Conservation (phyloP, 192 early-diverging fungal species). For the Mortierella alpina region DNA sequence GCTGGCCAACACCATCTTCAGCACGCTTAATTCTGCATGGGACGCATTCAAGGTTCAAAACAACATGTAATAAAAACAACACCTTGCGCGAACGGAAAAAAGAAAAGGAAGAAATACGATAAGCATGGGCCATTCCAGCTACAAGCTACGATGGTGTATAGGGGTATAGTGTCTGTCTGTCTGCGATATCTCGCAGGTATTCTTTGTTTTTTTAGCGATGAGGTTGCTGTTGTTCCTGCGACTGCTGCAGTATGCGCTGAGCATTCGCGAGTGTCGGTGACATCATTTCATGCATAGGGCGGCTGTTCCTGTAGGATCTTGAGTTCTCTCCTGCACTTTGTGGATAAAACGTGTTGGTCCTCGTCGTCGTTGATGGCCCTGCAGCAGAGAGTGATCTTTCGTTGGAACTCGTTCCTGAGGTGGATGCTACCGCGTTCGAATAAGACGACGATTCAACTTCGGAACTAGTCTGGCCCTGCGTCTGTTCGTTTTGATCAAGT, state of each 20-base stretch:
- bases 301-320: slow-evolving; percentile 2
- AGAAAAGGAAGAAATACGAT: slow-evolving; percentile 1
- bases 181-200: neutral
- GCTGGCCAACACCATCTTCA: slow-evolving; percentile 91
- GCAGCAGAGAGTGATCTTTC: too few relatives aligned
- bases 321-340: neutral
- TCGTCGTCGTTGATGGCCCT: too few relatives aligned
- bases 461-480: too few relatives aligned
- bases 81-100: neutral
- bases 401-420: too few relatives aligned
- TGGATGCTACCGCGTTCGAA: too few relatives aligned
- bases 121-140: neutral
- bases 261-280: slow-evolving; percentile 25
- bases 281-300: slow-evolving; percentile 4
- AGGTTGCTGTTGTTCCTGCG: slow-evolving; percentile 4
- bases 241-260: slow-evolving; percentile 23
- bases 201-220: neutral
- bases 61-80: slow-evolving; percentile 54
- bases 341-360: neutral
- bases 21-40: slow-evolving; percentile 93
- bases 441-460: too few relatives aligned
- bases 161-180: too few relatives aligned
- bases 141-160: too few relatives aligned
- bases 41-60: slow-evolving; percentile 92
- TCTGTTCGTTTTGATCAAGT: neutral